Conservation (phyloP, 2,329 filamentous ascomycete species). For the Epichloe uncinata region DNA sequence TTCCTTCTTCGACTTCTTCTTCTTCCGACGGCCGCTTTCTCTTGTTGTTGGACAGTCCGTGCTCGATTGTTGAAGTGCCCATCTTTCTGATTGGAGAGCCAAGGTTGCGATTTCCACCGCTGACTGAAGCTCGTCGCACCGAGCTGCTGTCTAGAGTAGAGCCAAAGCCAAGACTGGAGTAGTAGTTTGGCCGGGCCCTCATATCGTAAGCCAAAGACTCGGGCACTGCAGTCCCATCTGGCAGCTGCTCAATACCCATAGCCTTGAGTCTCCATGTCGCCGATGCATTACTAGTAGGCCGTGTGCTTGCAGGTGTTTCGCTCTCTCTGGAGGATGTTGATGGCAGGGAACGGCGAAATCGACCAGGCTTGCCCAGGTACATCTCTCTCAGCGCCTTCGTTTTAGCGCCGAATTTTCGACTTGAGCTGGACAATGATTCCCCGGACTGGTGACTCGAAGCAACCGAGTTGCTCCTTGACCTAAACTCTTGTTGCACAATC, state of each 20-base stretch:
- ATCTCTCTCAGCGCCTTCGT: constrained; percentile 24
- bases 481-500: constrained; percentile 20
- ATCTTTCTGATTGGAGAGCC: constrained; percentile 1
- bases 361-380: constrained; percentile 16
- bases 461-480: constrained; percentile 9
- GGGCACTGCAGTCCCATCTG: constrained; percentile 39
- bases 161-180: constrained; percentile 1
- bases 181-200: background rate
- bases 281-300: constrained; percentile 24
- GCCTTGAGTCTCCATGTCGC: constrained; percentile 34
- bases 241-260: constrained; percentile 38
- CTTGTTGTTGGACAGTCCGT: constrained; percentile 12
- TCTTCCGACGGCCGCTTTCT: constrained; percentile 20
- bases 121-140: constrained; percentile 2
- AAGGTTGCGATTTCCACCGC: background rate
- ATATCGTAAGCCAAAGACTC: constrained; percentile 36
- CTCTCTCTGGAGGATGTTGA: constrained; percentile 17
- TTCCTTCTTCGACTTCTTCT: constrained; percentile 14
- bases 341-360: constrained; percentile 28
- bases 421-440: constrained; percentile 8
- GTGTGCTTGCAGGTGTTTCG: constrained; percentile 13
- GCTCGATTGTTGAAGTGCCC: constrained; percentile 3
- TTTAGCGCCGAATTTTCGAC: constrained; percentile 16
- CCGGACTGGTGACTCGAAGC: constrained; percentile 9
- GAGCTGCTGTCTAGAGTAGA: background rate